These are phyloP conservation scores for Lanmaoa pseudosensibilis DNA, from an alignment of 768 basidiomycete species.

Conservation along the genomic window DNA sequence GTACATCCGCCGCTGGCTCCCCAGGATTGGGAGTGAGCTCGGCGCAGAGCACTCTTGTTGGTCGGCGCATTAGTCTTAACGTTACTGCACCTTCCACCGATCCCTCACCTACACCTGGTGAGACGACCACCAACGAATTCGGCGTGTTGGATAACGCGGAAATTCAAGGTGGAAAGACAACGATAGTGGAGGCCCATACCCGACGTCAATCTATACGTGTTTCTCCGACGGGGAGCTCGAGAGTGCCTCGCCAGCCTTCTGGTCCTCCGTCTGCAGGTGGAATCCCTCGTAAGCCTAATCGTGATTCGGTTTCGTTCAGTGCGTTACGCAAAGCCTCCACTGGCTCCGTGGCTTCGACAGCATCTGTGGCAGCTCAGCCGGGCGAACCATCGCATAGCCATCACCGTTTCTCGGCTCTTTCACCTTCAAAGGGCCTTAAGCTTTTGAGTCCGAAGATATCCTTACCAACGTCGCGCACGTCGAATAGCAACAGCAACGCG, in stretches of 20 bases:
- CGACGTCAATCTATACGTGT: constrained; percentile 60
- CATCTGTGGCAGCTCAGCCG: constrained; percentile 49
- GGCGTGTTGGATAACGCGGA: constrained; percentile 73
- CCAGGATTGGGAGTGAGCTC: constrained; percentile 66
- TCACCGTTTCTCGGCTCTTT: constrained; percentile 79
- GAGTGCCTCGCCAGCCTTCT: constrained; percentile 65
- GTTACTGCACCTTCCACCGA: constrained; percentile 59
- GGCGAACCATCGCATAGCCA: constrained; percentile 42
- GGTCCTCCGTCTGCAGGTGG: constrained; percentile 45
- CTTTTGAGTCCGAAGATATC: constrained; percentile 78
- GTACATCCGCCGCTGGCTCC: constrained; percentile 71
- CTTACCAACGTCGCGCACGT: constrained; percentile 53
- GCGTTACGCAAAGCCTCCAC: constrained; percentile 82
- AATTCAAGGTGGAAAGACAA: constrained; percentile 42
- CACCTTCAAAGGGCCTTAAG: constrained; percentile 83
- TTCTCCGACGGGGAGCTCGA: constrained; percentile 63
- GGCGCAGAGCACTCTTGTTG: constrained; percentile 46
- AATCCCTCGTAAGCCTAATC: constrained; percentile 63
- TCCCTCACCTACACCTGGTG: constrained; percentile 55
- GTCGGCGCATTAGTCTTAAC: constrained; percentile 67
- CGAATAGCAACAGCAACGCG: constrained; percentile 38
- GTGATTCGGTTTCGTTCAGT: constrained; percentile 78
- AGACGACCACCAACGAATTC: constrained; percentile 66
- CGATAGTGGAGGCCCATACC: constrained; percentile 33
- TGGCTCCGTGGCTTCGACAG: constrained; percentile 70